Evolutionary conservation across 2,329 filamentous ascomycete species (phyloP), one percentile per base, ranked within the genome.

Genomic region (Orbilia brochopaga): DNA sequence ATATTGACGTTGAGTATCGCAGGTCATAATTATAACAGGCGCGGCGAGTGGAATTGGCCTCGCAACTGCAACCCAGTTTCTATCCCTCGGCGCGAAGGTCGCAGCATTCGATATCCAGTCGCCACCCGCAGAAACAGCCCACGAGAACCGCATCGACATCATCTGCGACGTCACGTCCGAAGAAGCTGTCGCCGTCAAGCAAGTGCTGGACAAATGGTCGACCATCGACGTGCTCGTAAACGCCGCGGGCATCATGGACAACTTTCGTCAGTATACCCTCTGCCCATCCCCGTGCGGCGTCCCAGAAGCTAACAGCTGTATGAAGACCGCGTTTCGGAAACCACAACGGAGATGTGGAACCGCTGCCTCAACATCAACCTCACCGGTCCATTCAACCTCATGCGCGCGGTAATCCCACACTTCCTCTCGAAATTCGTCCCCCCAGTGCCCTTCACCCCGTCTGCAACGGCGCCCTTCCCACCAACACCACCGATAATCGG

Each of bases 351-450:
- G 23, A 51, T 24, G n/a, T 59, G 56, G 56, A 30, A 27, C 42
- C 56, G 56, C 56, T 59, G 56, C 44, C 19, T 59, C 2, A 37
- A 32, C 30, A 42, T 61, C 46, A 61, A 52, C 46, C 24, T 59
- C 13, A 59, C 56, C 11, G 56, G 56, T 5, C 56, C 57, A 7
- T 61, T 61, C 44, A 52, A 61, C 21, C 24, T 52, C 44, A 61
- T 61, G 57, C 57, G 57, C 46, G 44, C 57, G n/a, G 46, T 61
- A 17, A 52, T 61, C 44, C 44, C 57, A 1, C 57, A 61, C 46
- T 61, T 40, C 30, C 57, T 52, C 11, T 37, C 44, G 24, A 61
- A 59, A 59, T 6, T 8, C 54, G 8, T 40, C 2, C 24, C 51
- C 2, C 21, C 7, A 19, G 37, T 23, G 15, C 42, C 40, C 24